phyloP scores from a whole-genome alignment of 1,139 yeast genomes.

The Hanseniaspora gamundiae region DNA sequence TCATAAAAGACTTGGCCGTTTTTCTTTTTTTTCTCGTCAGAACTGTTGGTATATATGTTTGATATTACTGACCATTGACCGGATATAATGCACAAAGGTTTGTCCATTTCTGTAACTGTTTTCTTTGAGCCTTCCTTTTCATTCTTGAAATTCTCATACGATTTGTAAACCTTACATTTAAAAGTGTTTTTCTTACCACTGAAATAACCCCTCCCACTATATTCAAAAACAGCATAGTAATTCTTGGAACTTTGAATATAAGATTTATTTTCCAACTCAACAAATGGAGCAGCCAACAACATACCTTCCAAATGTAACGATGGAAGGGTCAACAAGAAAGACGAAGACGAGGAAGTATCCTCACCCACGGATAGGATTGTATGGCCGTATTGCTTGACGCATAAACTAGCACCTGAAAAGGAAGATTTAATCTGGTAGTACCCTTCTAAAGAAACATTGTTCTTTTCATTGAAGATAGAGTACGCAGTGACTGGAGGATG shows the following conservation, averaged over 20 bases:
- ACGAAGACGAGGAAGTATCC: conserved; percentile 29
- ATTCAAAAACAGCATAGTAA: conserved; percentile 61
- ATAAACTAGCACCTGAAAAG: conserved; percentile 61
- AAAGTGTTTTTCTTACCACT: conserved; percentile 91
- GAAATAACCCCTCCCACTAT: conserved; percentile 86
- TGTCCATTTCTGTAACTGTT: conserved; percentile 30
- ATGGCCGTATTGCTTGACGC: conserved; percentile 87
- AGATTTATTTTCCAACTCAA: conserved; percentile 77
- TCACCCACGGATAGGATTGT: conserved; percentile 55
- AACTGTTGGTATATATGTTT: conserved; percentile 25
- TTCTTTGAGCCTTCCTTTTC: conserved; percentile 14
- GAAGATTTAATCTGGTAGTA: conserved; percentile 83
- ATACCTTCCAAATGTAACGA: conserved; percentile 94
- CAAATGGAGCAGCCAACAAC: conserved; percentile 79
- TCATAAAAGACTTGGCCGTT: conserved; percentile 51
- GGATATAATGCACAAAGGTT: conserved; percentile 60
- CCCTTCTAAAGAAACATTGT: conserved; percentile 65
- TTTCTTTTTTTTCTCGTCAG: conserved; percentile 15
- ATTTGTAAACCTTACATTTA: conserved; percentile 67
- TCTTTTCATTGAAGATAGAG: conserved; percentile 57
- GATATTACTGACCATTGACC: conserved; percentile 93
- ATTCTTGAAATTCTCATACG: conserved; percentile 33
- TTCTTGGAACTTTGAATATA: conserved; percentile 76
- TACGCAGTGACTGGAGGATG: conserved; percentile 95
- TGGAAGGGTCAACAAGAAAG: conserved; percentile 74